Conservation (phyloP, 2,329 filamentous ascomycete species). For the Shiraia sp. region DNA sequence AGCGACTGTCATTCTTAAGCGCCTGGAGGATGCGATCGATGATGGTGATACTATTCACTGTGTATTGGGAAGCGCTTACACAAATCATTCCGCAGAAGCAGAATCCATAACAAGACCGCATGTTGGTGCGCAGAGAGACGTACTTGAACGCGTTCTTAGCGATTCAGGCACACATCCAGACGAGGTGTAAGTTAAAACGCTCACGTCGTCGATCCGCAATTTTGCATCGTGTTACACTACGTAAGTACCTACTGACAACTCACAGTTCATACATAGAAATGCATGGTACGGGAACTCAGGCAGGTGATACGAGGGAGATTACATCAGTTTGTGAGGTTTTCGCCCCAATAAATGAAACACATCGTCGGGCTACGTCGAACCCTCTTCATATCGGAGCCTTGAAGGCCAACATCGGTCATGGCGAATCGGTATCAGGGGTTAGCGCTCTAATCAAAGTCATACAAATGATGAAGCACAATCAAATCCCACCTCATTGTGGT, state of each 20-base stretch:
- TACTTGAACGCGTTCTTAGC: conserved; percentile 21
- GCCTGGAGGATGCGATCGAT: conserved; percentile 36
- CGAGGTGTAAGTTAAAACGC: too few relatives aligned
- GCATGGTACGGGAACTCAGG: conserved; percentile 37
- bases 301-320: conserved; percentile 28
- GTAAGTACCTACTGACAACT: conserved; percentile 41
- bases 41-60: conserved; percentile 42
- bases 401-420: conserved; percentile 43
- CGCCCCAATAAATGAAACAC: conserved; percentile 7
- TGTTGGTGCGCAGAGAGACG: conserved; percentile 15
- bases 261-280: conserved; percentile 29
- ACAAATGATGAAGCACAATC: conserved; percentile 37
- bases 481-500: conserved; percentile 64
- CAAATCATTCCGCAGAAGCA: conserved; percentile 48
- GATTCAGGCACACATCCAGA: conserved; percentile 38
- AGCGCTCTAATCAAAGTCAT: conserved; percentile 38
- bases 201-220: too few relatives aligned
- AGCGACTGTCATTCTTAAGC: conserved; percentile 37
- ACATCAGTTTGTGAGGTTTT: conserved; percentile 16
- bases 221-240: too few relatives aligned
- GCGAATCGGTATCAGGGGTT: conserved; percentile 39
- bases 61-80: conserved; percentile 37
- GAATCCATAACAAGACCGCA: conserved; percentile 31
- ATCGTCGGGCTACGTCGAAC: not conserved
- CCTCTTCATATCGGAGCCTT: conserved; percentile 29